These are phyloP conservation scores for Pleurotus eryngii DNA, from an alignment of 768 basidiomycete species.

Conservation along the genomic window DNA sequence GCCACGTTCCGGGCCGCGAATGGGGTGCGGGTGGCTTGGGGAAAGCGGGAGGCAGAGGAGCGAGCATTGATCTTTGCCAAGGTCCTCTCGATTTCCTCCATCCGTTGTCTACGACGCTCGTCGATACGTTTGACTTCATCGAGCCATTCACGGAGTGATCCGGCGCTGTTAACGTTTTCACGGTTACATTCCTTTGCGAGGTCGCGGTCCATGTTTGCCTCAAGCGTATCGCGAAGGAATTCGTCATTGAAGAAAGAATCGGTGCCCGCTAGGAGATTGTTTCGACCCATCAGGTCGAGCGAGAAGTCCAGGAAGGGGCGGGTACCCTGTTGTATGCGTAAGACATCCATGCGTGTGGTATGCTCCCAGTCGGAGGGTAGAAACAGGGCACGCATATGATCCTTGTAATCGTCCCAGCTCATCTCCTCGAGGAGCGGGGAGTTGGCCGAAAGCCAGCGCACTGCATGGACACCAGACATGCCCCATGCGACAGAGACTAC, in stretches of 20 bases:
- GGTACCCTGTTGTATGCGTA: background rate
- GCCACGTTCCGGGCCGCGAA: too few species aligned
- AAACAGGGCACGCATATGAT: slow-evolving; percentile 8
- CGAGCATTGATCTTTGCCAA: too few species aligned
- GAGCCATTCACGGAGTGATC: too few species aligned
- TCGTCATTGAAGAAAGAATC: slow-evolving; percentile 9
- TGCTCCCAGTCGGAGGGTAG: slow-evolving; percentile 17
- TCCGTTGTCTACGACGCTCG: too few species aligned
- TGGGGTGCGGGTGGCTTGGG: too few species aligned
- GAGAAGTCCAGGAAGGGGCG: slow-evolving; percentile 16
- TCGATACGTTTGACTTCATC: too few species aligned
- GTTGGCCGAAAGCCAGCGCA: slow-evolving; percentile 11
- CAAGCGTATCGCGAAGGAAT: slow-evolving; percentile 11
- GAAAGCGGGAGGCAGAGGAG: too few species aligned
- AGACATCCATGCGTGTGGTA: background rate
- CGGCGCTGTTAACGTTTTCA: slow-evolving; percentile 1
- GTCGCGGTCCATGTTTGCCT: slow-evolving; percentile 13
- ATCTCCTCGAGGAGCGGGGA: slow-evolving; percentile 2
- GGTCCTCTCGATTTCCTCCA: too few species aligned
- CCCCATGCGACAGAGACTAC: background rate
- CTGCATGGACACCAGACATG: background rate
- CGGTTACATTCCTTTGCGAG: slow-evolving; percentile 6
- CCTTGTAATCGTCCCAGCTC: slow-evolving; percentile 13
- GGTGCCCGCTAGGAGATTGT: slow-evolving; percentile 12
- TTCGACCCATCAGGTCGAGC: slow-evolving; percentile 8